These are phyloP conservation scores for Phoenix dactylifera DNA, from an alignment of 176 grass and related monocot genomes.

Conservation along the genomic window DNA sequence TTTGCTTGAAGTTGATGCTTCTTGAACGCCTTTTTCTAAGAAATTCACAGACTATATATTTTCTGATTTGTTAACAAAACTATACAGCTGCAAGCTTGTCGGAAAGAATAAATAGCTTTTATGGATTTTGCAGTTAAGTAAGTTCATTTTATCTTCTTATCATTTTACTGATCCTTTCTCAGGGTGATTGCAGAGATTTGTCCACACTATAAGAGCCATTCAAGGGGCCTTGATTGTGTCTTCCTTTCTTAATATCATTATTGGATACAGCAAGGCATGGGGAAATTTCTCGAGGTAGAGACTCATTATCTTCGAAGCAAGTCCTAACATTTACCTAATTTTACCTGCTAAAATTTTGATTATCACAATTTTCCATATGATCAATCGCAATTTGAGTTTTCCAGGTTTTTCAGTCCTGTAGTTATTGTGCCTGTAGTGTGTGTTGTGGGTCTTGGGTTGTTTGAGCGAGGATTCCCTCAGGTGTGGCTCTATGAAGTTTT, in stretches of 20 bases:
- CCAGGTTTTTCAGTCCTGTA: constrained; percentile 81
- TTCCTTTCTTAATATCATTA: constrained; percentile 84
- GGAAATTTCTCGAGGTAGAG: constrained; percentile 47
- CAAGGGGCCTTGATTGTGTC: constrained; percentile 88
- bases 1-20: too few species aligned
- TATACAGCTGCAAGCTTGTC: too few species aligned
- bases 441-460: constrained; percentile 82
- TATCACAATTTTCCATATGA: too few species aligned
- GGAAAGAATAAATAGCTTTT: too few species aligned
- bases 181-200: constrained; percentile 66
- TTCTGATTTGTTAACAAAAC: too few species aligned
- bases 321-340: too few species aligned
- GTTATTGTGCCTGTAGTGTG: constrained; percentile 85
- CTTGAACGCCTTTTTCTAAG: too few species aligned
- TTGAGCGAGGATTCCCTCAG: constrained; percentile 92
- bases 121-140: too few species aligned
- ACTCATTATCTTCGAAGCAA: background rate
- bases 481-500: constrained; percentile 32
- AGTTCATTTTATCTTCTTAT: too few species aligned
- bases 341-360: too few species aligned
- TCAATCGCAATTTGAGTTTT: constrained; percentile 8
- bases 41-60: too few species aligned
- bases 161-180: constrained; percentile 20
- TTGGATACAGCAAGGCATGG: constrained; percentile 77
- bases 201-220: constrained; percentile 75